Percentiles rank a stretch among this genome's conserved stretches.
Evolutionary conservation across 2,329 filamentous ascomycete genomes (phyloP).

Genomic region (Beauveria varroae): DNA sequence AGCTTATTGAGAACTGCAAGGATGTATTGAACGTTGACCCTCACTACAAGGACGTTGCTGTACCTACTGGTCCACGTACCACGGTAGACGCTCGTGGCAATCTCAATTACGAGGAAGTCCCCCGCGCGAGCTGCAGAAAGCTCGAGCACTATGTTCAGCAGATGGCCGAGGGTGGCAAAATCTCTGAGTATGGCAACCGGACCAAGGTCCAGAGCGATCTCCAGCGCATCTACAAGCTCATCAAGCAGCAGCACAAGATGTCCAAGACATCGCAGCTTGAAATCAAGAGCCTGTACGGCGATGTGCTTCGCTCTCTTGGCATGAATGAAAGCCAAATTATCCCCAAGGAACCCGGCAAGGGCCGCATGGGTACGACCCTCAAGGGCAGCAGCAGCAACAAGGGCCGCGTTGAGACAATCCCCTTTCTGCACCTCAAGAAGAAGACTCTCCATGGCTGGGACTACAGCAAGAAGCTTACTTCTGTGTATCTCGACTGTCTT

Average conservation of each 20-base stretch:
- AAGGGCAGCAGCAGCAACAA: constrained; percentile 55
- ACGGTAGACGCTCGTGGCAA: constrained; percentile 89
- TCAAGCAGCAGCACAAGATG: constrained; percentile 95
- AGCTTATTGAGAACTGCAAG: constrained; percentile 95
- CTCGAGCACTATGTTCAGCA: constrained; percentile 97
- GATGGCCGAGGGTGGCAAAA: constrained; percentile 97
- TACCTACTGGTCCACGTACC: constrained; percentile 87
- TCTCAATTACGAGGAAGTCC: constrained; percentile 83
- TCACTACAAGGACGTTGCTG: constrained; percentile 89
- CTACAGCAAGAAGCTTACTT: constrained; percentile 98
- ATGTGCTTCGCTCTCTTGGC: constrained; percentile 84
- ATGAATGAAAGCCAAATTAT: constrained; percentile 99
- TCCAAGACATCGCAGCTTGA: constrained; percentile 94
- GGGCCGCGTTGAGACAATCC: constrained; percentile 94
- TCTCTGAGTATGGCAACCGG: constrained; percentile 96
- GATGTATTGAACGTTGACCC: constrained; percentile 79
- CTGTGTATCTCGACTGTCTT: constrained; percentile 83
- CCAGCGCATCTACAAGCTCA: constrained; percentile 92
- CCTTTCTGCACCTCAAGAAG: constrained; percentile 94
- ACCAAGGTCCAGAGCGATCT: constrained; percentile 97
- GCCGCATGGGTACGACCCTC: constrained; percentile 39
- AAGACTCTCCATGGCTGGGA: constrained; percentile 94
- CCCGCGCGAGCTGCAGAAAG: constrained; percentile 84
- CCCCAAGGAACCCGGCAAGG: constrained; percentile 72
- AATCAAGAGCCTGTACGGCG: constrained; percentile 90